Evolutionary conservation across 768 basidiomycete species (phyloP), one percentile per base, ranked within the genome.

Genomic region (Nidularia sp.): DNA sequence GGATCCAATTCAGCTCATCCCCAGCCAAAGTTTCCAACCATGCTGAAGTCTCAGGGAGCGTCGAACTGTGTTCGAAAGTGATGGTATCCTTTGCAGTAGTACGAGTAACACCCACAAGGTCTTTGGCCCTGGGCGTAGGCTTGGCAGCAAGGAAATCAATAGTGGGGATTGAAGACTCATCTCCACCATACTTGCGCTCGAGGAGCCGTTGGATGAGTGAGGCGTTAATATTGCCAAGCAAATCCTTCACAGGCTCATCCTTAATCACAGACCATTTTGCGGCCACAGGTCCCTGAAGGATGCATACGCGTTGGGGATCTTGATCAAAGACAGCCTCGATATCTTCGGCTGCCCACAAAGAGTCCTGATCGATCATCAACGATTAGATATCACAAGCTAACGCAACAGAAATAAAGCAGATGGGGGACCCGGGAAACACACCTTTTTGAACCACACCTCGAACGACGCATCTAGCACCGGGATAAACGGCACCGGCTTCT

Each of bases 371-470:
- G 48, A 56, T 32, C 44, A 8, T 18, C 32, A 51, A 49, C 66
- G 29, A 59, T 55, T 55, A 47, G 42, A 25, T 52, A 45, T 34
- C 36, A 56, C 53, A 53, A 34, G 50, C 34, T 41, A 25, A 33
- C 22, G 55, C 47, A 34, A 45, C 51, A 52, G 48, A 34, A 51
- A 54, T 25, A 47, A 47, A n/a, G 53, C 7, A 45, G 29, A 15
- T 15, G 6, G 29, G 34, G 59, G 59, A 60, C 55, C 59, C 57
- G 60, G 53, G 55, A 6, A 42, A 56, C 77, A 39, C 55, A 90
- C 92, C 88, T 99, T 99, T 81, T 99, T 98, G 77, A 99, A 98
- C 97, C 97, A 99, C 48, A 98, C 94, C 66, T 95, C 93, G 64
- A 98, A 98, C 58, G 71, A 85, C 18, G 86, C 84, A 66, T 98